phyloP scores from a whole-genome alignment of 371 early-diverging fungal genomes.

The Mortierella sp. region DNA sequence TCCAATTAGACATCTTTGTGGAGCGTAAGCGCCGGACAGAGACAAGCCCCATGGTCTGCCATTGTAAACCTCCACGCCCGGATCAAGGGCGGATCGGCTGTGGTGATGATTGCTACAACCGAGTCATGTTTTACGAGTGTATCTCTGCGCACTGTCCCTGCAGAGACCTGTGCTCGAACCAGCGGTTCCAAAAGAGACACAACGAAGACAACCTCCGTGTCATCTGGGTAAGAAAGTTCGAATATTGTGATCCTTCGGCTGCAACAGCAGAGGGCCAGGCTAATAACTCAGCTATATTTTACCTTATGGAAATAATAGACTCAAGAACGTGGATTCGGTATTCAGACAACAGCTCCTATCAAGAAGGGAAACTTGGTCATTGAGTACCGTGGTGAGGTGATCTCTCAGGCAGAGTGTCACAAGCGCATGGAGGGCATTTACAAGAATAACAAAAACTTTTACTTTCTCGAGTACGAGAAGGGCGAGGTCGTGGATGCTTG shows the following conservation, averaged over 20 bases:
- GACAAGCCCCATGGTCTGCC: constrained; percentile 67
- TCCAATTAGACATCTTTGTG: constrained; percentile 74
- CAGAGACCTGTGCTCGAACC: constrained; percentile 81
- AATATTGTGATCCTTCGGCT: neutral
- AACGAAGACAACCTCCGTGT: constrained; percentile 71
- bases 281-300: neutral
- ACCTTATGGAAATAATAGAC: constrained; percentile 58
- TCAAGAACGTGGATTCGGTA: constrained; percentile 82
- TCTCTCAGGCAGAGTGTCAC: constrained; percentile 74
- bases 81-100: constrained; percentile 73
- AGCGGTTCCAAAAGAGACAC: constrained; percentile 76
- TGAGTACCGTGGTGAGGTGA: constrained; percentile 93
- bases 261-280: neutral
- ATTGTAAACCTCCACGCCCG: constrained; percentile 69
- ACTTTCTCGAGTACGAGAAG: constrained; percentile 84
- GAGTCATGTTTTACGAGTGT: constrained; percentile 88
- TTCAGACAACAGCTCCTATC: constrained; percentile 74
- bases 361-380: constrained; percentile 76
- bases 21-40: constrained; percentile 74
- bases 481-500: constrained; percentile 88
- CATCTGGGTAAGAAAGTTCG: constrained; percentile 65
- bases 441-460: constrained; percentile 76
- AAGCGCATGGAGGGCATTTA: constrained; percentile 84
- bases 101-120: constrained; percentile 82
- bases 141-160: constrained; percentile 76